Conservation (phyloP, 495 filamentous ascomycete species). For the Hyphodiscus hymeniophilus region DNA sequence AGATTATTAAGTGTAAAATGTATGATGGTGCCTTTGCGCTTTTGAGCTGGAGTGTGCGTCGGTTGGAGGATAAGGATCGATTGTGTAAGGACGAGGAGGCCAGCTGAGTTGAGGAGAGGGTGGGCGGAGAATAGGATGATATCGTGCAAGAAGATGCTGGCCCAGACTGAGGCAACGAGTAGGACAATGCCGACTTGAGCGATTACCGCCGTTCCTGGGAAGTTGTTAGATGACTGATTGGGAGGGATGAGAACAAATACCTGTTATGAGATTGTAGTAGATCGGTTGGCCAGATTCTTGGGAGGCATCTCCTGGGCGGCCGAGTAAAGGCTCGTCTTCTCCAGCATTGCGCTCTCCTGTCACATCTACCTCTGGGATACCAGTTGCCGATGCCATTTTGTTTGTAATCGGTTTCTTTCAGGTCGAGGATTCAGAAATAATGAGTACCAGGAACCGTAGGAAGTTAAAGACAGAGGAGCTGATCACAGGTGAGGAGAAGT, state of each 20-base stretch:
- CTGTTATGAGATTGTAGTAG: constrained; percentile 65
- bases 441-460: no score
- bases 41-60: constrained; percentile 67
- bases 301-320: constrained; percentile 59
- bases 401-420: no score
- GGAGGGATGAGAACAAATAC: constrained; percentile 34
- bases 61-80: constrained; percentile 82
- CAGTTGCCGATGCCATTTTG: constrained; percentile 46
- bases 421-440: no score
- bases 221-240: constrained; percentile 6
- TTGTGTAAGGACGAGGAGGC: constrained; percentile 64
- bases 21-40: constrained; percentile 57
- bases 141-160: constrained; percentile 55
- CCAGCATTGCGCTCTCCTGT: constrained; percentile 9
- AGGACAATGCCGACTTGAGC: constrained; percentile 47
- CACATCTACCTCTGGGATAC: constrained; percentile 28
- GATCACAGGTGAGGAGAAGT: no score
- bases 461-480: no score
- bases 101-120: constrained; percentile 75
- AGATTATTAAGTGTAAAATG: constrained; percentile 62
- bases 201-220: constrained; percentile 56
- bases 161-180: constrained; percentile 67
- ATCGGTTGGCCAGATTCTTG: constrained; percentile 57
- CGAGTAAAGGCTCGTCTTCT: constrained; percentile 74
- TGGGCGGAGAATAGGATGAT: constrained; percentile 75